Conservation (phyloP, 2,329 filamentous ascomycete genomes). For the Hortaea werneckii region DNA sequence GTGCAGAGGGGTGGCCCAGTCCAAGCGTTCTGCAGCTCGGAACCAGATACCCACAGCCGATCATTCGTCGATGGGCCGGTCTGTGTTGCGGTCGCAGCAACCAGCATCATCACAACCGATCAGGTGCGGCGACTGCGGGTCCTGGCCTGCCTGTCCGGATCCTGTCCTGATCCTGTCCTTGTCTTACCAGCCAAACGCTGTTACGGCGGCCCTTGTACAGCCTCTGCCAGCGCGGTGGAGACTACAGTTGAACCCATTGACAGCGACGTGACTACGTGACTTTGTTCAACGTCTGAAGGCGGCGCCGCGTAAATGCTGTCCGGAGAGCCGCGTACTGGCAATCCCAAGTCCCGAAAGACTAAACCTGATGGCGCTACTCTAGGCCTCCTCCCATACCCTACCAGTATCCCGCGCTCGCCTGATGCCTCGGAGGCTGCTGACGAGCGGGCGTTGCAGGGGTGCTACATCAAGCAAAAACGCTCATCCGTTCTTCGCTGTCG, state of each 20-base stretch:
- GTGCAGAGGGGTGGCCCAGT: slow-evolving; percentile 1
- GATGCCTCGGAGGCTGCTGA: slow-evolving; percentile 1
- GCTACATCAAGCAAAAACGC: neutral
- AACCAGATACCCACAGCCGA: neutral
- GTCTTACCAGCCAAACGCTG: neutral
- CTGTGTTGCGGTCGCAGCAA: slow-evolving; percentile 3
- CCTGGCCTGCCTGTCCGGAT: neutral
- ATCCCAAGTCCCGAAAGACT: slow-evolving; percentile 1
- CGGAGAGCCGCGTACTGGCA: neutral
- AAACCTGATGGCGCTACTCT: neutral
- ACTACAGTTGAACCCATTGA: no score
- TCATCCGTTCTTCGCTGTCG: slow-evolving; percentile 2
- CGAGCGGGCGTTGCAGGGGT: slow-evolving; percentile 4
- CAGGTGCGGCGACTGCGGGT: neutral
- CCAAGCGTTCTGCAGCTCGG: neutral
- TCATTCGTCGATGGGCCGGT: neutral
- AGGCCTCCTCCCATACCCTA: neutral
- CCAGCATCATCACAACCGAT: neutral
- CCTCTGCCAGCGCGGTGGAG: no score
- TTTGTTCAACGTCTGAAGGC: neutral
- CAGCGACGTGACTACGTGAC: no score
- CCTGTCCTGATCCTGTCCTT: no score
- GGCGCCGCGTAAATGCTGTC: neutral
- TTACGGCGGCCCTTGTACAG: no score
- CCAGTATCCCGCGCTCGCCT: neutral